Conservation (phyloP, 805 yeast species). For the Candida maltosa region DNA sequence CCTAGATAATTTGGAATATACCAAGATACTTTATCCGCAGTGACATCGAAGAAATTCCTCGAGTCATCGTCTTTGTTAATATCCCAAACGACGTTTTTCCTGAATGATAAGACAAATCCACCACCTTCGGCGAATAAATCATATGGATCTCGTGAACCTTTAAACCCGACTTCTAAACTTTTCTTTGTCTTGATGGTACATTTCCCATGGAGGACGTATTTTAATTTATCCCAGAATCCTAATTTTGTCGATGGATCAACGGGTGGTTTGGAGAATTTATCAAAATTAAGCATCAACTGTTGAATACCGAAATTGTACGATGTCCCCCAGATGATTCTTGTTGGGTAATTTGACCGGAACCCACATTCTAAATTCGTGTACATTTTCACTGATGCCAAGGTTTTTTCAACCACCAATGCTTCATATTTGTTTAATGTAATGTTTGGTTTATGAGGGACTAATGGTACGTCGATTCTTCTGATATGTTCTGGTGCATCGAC, state of each 20-base stretch:
- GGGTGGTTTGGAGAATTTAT: constrained; percentile 85
- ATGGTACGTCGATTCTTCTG: constrained; percentile 59
- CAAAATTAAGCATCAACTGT: constrained; percentile 72
- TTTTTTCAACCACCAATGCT: constrained; percentile 65
- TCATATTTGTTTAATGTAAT: constrained; percentile 33
- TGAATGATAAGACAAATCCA: constrained; percentile 77
- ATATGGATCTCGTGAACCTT: constrained; percentile 82
- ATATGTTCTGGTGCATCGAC: constrained; percentile 48
- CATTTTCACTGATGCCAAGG: constrained; percentile 72
- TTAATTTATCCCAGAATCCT: constrained; percentile 91
- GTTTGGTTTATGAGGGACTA: constrained; percentile 7
- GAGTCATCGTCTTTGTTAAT: constrained; percentile 71
- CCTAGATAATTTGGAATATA: constrained; percentile 75
- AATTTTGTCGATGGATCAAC: constrained; percentile 79
- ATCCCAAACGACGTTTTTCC: constrained; percentile 53
- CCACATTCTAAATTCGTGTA: constrained; percentile 58
- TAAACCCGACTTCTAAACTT: constrained; percentile 55
- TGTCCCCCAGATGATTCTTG: constrained; percentile 79
- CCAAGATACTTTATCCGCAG: constrained; percentile 60
- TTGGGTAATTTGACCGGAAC: constrained; percentile 53
- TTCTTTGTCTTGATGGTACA: constrained; percentile 46
- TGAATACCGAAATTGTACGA: constrained; percentile 83
- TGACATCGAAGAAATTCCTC: constrained; percentile 59
- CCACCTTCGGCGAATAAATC: constrained; percentile 60
- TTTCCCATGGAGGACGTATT: constrained; percentile 74